Evolutionary conservation across 768 basidiomycete species (phyloP).

Genomic region (Lentinula boryana): DNA sequence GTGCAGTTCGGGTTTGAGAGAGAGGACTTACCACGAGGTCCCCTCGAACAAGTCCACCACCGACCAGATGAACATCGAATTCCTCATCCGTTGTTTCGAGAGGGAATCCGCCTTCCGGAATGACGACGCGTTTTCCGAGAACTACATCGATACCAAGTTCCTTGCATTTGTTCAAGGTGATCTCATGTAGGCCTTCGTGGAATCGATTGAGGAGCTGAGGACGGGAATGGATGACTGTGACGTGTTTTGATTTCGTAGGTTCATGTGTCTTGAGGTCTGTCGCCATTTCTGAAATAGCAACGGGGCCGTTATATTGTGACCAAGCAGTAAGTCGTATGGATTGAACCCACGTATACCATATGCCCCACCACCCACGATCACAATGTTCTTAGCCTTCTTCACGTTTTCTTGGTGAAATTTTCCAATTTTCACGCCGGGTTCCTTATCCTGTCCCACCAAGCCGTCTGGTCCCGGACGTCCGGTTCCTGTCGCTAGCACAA

Average conservation of each 20-base stretch:
- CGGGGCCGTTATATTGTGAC: neutral
- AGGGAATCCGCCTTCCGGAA: conserved; percentile 22
- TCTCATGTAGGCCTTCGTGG: conserved; percentile 27
- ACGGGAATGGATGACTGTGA: conserved; percentile 45
- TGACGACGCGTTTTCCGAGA: conserved; percentile 29
- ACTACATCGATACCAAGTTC: conserved; percentile 31
- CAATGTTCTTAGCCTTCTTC: conserved; percentile 29
- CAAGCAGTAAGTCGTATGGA: neutral
- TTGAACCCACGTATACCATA: conserved; percentile 45
- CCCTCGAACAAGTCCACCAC: conserved; percentile 31
- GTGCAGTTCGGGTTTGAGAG: neutral
- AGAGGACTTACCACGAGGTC: conserved; percentile 31
- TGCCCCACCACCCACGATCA: conserved; percentile 55
- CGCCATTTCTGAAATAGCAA: conserved; percentile 31
- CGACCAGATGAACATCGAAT: conserved; percentile 25
- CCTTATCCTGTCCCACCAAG: conserved; percentile 14
- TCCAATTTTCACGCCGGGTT: conserved; percentile 18
- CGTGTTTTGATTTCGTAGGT: conserved; percentile 28
- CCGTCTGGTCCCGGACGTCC: conserved; percentile 7
- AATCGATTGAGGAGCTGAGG: conserved; percentile 37
- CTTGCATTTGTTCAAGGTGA: conserved; percentile 20
- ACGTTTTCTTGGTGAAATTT: conserved; percentile 24
- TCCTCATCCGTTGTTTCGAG: conserved; percentile 16
- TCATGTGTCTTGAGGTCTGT: conserved; percentile 35
- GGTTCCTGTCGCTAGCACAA: conserved; percentile 30